phyloP scores from a whole-genome alignment of 2,329 filamentous ascomycete genomes.

The Huntiella bhutanensis region DNA sequence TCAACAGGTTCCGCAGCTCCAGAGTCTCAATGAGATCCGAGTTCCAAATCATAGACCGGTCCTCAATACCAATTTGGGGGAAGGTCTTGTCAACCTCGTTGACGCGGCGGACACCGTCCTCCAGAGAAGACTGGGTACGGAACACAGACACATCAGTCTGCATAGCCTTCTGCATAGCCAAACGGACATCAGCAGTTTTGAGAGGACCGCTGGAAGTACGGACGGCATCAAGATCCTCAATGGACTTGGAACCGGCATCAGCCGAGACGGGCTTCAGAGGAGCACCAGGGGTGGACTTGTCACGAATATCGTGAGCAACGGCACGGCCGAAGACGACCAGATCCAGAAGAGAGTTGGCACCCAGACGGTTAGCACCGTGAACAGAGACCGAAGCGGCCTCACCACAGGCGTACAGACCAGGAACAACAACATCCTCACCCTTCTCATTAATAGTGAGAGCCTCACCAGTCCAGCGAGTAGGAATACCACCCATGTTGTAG shows the following conservation, averaged over 20 bases:
- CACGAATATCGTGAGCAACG: conserved; percentile 89
- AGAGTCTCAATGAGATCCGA: conserved; percentile 90
- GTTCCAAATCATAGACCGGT: conserved; percentile 99
- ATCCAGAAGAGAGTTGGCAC: conserved; percentile 95
- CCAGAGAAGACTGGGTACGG: conserved; percentile 81
- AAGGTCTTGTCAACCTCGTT: conserved; percentile 65
- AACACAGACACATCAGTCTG: conserved; percentile 94
- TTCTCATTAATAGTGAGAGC: conserved; percentile 72
- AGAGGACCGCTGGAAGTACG: conserved; percentile 70
- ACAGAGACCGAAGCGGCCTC: conserved; percentile 96
- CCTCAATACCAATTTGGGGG: conserved; percentile 78
- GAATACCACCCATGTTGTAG: conserved; percentile 99
- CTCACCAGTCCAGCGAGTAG: conserved; percentile 92
- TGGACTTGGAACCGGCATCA: conserved; percentile 76
- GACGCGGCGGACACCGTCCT: conserved; percentile 83
- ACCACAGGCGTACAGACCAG: conserved; percentile 87
- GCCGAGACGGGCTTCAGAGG: conserved; percentile 62
- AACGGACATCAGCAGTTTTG: conserved; percentile 72
- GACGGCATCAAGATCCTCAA: conserved; percentile 68
- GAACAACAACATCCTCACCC: conserved; percentile 83
- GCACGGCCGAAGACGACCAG: conserved; percentile 95
- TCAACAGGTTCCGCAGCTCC: conserved; percentile 85
- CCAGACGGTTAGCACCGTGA: conserved; percentile 92
- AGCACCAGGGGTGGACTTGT: conserved; percentile 72
- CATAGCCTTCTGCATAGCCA: conserved; percentile 96